A percentile compares a stretch with the other conserved stretches of the same genome.
These are phyloP conservation scores for Antitrichia curtipendula DNA, from an alignment of 225 moss, liverwort and hornwort species.

Conservation along the genomic window DNA sequence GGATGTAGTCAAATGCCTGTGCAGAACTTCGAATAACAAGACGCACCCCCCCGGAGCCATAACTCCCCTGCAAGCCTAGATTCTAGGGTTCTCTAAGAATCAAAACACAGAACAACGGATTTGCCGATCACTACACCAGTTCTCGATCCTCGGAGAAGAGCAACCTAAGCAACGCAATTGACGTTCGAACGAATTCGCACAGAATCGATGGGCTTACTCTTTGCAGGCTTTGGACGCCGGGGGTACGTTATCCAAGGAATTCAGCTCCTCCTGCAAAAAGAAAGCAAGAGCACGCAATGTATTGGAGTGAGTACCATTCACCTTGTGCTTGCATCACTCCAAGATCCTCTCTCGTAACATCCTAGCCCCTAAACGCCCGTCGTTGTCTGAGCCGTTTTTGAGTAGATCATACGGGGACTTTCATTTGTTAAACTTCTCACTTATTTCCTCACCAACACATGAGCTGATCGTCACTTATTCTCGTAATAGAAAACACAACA, in stretches of 20 bases:
- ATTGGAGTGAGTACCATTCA: neutral
- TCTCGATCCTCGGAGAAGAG: neutral
- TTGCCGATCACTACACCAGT: neutral
- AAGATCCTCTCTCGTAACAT: neutral
- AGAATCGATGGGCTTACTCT: slow-evolving; percentile 19
- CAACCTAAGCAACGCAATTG: neutral
- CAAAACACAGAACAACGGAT: neutral
- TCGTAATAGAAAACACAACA: neutral
- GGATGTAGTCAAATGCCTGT: neutral
- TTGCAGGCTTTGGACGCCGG: slow-evolving; percentile 38
- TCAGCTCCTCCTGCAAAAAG: slow-evolving; percentile 35
- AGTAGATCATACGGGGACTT: neutral
- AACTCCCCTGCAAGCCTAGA: neutral
- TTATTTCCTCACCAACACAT: neutral
- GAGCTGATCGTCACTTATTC: neutral
- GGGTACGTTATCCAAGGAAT: slow-evolving; percentile 13
- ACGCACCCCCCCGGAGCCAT: neutral
- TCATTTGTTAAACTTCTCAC: neutral
- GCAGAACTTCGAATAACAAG: neutral
- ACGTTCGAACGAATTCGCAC: neutral
- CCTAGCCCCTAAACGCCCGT: neutral
- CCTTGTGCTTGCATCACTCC: neutral
- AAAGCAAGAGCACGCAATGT: neutral
- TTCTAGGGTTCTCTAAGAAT: neutral
- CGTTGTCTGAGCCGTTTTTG: neutral